A percentile compares a stretch with the other conserved stretches of the same genome.
These are phyloP conservation scores for Saturnispora besseyi DNA, from an alignment of 805 yeast species.

Conservation along the genomic window DNA sequence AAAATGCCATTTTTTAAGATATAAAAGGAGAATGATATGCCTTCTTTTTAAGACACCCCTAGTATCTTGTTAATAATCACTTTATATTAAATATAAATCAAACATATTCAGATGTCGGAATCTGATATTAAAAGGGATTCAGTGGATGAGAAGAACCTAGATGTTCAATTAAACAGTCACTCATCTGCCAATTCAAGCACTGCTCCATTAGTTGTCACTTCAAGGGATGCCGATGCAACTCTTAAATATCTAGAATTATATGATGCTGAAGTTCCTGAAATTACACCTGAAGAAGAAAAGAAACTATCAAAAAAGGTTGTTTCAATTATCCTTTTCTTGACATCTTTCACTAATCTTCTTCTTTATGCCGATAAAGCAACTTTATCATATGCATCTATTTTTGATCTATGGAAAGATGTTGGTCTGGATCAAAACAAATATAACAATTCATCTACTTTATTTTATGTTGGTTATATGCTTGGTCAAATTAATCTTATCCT, in stretches of 20 bases:
- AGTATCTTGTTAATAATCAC: too few species aligned
- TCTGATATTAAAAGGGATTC: not conserved
- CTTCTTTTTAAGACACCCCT: too few species aligned
- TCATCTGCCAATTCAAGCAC: not conserved
- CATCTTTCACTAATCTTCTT: slow-evolving; percentile 33
- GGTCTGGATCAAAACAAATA: slow-evolving; percentile 34
- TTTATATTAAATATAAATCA: too few species aligned
- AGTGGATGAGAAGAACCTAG: slow-evolving; percentile 1
- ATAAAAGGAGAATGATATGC: too few species aligned
- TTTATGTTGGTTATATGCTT: slow-evolving; percentile 39
- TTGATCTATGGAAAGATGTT: slow-evolving; percentile 39
- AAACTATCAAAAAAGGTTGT: slow-evolving; percentile 32
- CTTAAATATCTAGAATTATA: slow-evolving; percentile 8
- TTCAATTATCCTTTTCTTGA: slow-evolving; percentile 29
- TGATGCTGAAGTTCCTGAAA: slow-evolving; percentile 25
- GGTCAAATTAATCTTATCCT: slow-evolving; percentile 33
- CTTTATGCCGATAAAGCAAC: slow-evolving; percentile 46
- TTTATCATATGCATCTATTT: slow-evolving; percentile 38
- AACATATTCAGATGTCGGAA: not conserved
- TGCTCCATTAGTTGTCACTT: not conserved
- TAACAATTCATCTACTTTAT: slow-evolving; percentile 38
- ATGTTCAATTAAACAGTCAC: not conserved
- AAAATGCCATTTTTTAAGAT: too few species aligned
- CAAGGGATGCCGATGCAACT: slow-evolving; percentile 14
- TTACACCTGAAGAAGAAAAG: slow-evolving; percentile 36